Evolutionary conservation across 306 rosid genomes (phyloP), one percentile per base, ranked within the genome.

Genomic region (Astragalus membranaceus): DNA sequence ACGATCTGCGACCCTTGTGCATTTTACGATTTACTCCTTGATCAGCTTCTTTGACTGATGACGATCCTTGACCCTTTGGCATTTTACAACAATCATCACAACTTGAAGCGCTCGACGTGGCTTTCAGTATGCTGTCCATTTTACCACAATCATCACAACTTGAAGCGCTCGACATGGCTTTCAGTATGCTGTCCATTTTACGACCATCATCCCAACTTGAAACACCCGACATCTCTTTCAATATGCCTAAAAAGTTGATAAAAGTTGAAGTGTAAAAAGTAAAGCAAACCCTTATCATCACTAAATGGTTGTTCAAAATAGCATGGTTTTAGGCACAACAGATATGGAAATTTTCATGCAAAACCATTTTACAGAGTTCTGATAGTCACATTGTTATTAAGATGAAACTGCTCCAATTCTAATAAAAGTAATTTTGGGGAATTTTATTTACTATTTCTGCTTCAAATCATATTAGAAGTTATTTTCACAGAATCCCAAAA

Each of bases 81-180:
- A 3, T 55, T 55, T 55, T 11, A 5, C 15, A 5, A 29, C 9
- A 8, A 55, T 30, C 17, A 2, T 7, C 17, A n/a, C 5, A 12
- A 14, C 23, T 0, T 66, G 73, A 26, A 26, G 30, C 3, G 30
- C 30, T 26, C 30, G 30, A 26, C 30, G 30, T 26, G 30, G 30
- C 30, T 26, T 26, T 26, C 30, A 26, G 4, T 26, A 26, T 26
- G 85, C 16, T 76, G 61, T 14, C 43, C 37, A 76, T 67, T 65
- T 70, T 46, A 10, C 65, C 78, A 47, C 67, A 78, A 44, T 76
- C 94, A 74, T 81, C 62, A 52, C 75, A 82, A 36, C 44, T 80
- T 12, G 76, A 79, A 47, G 59, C 41, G 16, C 52, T 66, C 64
- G 73, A 83, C 96, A 84, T 86, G 73, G 52, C 83, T 62, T 17